Percentiles rank a stretch among this genome's conserved stretches.
Evolutionary conservation across 2,329 filamentous ascomycete species (phyloP).

Genomic region (Penicillium digitatum): DNA sequence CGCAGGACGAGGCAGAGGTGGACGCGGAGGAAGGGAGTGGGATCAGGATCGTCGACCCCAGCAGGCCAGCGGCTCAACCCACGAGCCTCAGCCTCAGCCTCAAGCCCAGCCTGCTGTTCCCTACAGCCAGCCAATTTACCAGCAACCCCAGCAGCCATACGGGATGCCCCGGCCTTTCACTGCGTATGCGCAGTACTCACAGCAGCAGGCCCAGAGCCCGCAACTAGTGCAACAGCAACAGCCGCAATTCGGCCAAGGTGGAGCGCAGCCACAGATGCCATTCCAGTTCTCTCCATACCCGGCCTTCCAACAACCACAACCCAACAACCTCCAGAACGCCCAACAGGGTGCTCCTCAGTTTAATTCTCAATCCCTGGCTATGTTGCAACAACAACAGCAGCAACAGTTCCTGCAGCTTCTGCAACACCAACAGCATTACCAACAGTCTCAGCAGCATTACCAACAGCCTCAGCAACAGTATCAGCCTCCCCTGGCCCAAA

Average conservation of each 20-base stretch:
- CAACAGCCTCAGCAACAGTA: constrained; percentile 21
- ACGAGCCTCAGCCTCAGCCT: constrained; percentile 26
- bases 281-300: constrained; percentile 33
- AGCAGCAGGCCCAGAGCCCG: constrained; percentile 24
- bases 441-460: constrained; percentile 27
- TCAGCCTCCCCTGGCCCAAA: constrained; percentile 21
- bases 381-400: constrained; percentile 43
- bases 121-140: constrained; percentile 24
- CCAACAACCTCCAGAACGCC: constrained; percentile 42
- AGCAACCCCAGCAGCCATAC: constrained; percentile 25
- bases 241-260: constrained; percentile 26
- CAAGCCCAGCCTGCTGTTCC: constrained; percentile 21
- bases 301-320: constrained; percentile 40
- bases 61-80: constrained; percentile 13
- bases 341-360: constrained; percentile 49
- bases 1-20: constrained; percentile 35
- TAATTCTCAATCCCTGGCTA: constrained; percentile 57
- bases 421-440: constrained; percentile 15
- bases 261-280: constrained; percentile 32
- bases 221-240: constrained; percentile 35
- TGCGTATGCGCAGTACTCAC: constrained; percentile 25
- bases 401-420: constrained; percentile 30
- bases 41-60: constrained; percentile 30
- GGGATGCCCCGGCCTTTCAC: constrained; percentile 30
- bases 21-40: constrained; percentile 30